Conservation (phyloP, 306 rosid species). For the Castanospermum australe region DNA sequence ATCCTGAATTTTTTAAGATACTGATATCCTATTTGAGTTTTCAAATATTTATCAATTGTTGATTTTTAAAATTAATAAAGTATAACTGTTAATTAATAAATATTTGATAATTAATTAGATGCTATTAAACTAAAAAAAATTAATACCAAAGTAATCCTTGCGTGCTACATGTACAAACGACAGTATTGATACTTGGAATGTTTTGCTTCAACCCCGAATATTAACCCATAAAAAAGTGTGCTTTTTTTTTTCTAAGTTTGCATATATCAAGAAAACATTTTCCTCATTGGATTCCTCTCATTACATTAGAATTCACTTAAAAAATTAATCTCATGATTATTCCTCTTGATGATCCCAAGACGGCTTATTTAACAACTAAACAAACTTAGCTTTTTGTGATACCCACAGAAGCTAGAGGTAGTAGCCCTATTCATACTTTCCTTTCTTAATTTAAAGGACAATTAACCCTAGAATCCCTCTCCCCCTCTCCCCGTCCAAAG, state of each 20-base stretch:
- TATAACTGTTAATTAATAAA: no score
- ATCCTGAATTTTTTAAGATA: no score
- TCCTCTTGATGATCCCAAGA: slow-evolving; percentile 56
- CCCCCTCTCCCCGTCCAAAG: slow-evolving; percentile 19
- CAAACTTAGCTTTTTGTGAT: slow-evolving; percentile 2
- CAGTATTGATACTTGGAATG: slow-evolving; percentile 45
- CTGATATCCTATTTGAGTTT: no score
- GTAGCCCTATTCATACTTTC: slow-evolving; percentile 17
- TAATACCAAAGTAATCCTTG: no score
- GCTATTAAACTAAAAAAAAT: no score
- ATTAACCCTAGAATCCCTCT: neutral
- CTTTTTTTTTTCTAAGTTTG: slow-evolving; percentile 24
- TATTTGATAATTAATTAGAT: no score
- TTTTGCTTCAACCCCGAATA: slow-evolving; percentile 19
- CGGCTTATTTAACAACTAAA: slow-evolving; percentile 13
- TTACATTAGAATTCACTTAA: slow-evolving; percentile 38
- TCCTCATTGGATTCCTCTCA: slow-evolving; percentile 67
- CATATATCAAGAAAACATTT: slow-evolving; percentile 1
- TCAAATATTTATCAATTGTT: no score
- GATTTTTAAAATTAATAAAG: no score
- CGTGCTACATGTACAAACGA: slow-evolving; percentile 23
- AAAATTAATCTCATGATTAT: slow-evolving; percentile 29
- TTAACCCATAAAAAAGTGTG: slow-evolving; percentile 41
- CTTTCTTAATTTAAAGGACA: slow-evolving; percentile 29
- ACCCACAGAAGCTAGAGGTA: slow-evolving; percentile 17